These are phyloP conservation scores for Hymenoscyphus albidus DNA, from an alignment of 2,329 filamentous ascomycete genomes.

Conservation along the genomic window DNA sequence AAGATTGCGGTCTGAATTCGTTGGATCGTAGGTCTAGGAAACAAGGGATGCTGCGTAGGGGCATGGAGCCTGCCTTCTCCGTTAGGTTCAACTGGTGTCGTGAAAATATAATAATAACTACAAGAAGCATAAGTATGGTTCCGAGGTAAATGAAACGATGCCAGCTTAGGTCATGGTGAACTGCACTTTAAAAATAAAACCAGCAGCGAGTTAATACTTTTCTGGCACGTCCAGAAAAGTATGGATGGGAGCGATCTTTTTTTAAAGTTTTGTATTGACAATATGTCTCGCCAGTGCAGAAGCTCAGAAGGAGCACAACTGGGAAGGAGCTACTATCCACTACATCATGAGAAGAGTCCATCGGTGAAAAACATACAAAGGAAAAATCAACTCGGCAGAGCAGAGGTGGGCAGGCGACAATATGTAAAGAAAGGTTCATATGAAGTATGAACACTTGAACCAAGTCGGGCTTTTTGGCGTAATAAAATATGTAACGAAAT, in stretches of 20 bases:
- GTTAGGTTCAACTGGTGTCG: neutral
- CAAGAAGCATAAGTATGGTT: neutral
- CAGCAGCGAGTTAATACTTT: neutral
- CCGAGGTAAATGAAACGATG: neutral
- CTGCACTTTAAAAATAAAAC: neutral
- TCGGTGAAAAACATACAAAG: constrained; percentile 3
- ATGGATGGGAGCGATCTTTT: neutral
- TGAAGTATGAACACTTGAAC: constrained; percentile 14
- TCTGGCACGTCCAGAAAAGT: neutral
- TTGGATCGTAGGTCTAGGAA: constrained; percentile 11
- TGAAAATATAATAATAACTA: neutral
- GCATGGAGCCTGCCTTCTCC: constrained; percentile 7
- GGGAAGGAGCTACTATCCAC: constrained; percentile 16
- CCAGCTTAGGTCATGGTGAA: neutral
- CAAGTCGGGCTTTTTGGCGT: constrained; percentile 11
- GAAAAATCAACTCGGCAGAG: constrained; percentile 13
- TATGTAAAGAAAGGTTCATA: constrained; percentile 1
- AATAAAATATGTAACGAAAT: constrained; percentile 15
- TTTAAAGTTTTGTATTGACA: constrained; percentile 3
- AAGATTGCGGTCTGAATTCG: neutral
- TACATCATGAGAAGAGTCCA: constrained; percentile 12
- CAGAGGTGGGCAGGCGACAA: neutral
- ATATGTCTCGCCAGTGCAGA: neutral
- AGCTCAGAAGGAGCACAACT: neutral
- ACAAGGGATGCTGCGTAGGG: constrained; percentile 5